Evolutionary conservation across 2,329 filamentous ascomycete genomes (phyloP).

Genomic region (Botrytis aclada): DNA sequence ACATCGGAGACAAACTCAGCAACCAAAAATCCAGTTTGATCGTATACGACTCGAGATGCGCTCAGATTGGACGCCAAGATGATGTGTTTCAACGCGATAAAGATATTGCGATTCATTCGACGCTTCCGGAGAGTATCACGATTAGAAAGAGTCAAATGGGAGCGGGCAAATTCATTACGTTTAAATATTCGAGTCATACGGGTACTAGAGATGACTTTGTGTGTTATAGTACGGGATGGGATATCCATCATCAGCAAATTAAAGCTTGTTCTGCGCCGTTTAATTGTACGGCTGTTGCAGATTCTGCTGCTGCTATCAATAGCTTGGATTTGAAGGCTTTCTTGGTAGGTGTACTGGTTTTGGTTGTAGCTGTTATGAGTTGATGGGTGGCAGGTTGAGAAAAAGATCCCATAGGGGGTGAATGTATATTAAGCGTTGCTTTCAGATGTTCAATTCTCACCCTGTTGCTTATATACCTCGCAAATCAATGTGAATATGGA

Average conservation of each 20-base stretch:
- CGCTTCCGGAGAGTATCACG: neutral
- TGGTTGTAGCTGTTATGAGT: neutral
- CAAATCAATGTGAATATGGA: neutral
- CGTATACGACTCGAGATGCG: neutral
- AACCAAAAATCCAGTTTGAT: neutral
- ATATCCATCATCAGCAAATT: neutral
- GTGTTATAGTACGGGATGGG: neutral
- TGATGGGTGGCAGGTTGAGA: neutral
- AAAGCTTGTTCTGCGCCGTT: neutral
- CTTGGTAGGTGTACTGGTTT: neutral
- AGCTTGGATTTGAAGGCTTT: neutral
- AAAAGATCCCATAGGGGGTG: neutral
- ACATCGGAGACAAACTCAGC: neutral
- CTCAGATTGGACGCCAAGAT: neutral
- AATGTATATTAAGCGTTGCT: neutral
- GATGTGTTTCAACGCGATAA: neutral
- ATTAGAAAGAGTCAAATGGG: neutral
- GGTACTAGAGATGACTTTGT: neutral
- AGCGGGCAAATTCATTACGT: neutral
- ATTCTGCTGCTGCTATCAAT: neutral
- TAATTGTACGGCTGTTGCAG: neutral
- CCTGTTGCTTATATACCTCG: neutral
- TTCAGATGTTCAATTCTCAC: neutral
- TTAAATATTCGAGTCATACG: neutral
- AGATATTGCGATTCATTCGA: neutral